Evolutionary conservation across 2,329 filamentous ascomycete species (phyloP), one percentile per base, ranked within the genome.

Genomic region (Colletotrichum eremochloae): DNA sequence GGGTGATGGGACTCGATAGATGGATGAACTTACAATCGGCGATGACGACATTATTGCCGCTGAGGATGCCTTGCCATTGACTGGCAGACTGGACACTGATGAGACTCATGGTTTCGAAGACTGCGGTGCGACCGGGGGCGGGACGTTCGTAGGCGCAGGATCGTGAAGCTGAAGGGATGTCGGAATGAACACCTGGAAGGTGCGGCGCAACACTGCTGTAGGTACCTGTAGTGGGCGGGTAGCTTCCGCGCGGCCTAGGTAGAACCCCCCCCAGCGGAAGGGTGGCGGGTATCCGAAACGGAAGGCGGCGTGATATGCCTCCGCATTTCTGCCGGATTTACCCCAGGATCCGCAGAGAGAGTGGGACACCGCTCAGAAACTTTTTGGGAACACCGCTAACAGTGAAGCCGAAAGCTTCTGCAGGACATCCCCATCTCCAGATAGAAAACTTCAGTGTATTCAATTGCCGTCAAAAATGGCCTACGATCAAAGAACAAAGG

Each of bases 31-130:
- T 89, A 97, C 95, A 98, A 85, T 98, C 96, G 77, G 94, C 90
- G 73, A 99, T 89, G 68, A 98, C 94, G 74, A 98, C 89, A 77
- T 89, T 90, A 68, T 93, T 94, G 64, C 91, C 90, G 67, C 87
- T 87, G 60, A 97, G 87, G 66, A 95, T 85, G 74, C 88, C 87
- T 78, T 89, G 89, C 86, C 95, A 96, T 82, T 97, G 90, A 76
- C 86, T 84, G 18, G 87, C 82, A 1, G 93, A 95, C 72, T 85
- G 84, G 76, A 96, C 91, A 71, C 84, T 86, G 60, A 89, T 82
- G 33, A 84, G 83, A 69, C 81, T 83, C 87, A 89, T 86, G 61
- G 29, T 82, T 53, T 29, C 8, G 24, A 31, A 7, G 24, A 24
- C n/a, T 36, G 48, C 1, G 46, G 46, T 52, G 50, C 12, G 20